These are phyloP conservation scores for Fonsecaea pedrosoi DNA, from an alignment of 2,329 filamentous ascomycete species.

Conservation along the genomic window DNA sequence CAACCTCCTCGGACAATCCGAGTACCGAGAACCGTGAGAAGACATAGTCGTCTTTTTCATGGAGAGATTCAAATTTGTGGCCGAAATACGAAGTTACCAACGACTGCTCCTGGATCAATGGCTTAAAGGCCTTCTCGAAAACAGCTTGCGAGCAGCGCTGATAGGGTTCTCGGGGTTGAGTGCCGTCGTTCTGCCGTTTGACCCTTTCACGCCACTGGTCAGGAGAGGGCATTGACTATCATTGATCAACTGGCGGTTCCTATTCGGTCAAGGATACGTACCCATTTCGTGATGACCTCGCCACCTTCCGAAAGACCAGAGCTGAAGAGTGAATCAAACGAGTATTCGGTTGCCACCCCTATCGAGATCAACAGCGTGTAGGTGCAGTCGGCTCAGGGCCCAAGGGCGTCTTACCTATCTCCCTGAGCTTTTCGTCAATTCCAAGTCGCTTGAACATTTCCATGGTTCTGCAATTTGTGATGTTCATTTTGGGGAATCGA, in stretches of 20 bases:
- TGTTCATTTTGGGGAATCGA: slow-evolving; percentile 48
- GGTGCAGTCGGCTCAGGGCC: neutral
- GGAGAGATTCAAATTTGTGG: slow-evolving; percentile 35
- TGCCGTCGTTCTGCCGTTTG: slow-evolving; percentile 44
- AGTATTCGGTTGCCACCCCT: slow-evolving; percentile 10
- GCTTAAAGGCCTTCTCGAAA: slow-evolving; percentile 47
- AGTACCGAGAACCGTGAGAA: neutral
- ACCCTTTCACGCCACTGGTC: slow-evolving; percentile 35
- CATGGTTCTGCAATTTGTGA: slow-evolving; percentile 47
- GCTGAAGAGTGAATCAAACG: slow-evolving; percentile 10
- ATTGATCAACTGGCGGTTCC: neutral
- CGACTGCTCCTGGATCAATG: slow-evolving; percentile 34
- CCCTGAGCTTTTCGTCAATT: neutral
- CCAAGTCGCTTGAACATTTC: slow-evolving; percentile 41
- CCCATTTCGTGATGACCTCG: slow-evolving; percentile 16
- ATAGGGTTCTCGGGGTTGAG: slow-evolving; percentile 42
- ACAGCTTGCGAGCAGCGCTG: slow-evolving; percentile 45
- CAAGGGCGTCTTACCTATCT: slow-evolving; percentile 2
- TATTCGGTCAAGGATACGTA: neutral
- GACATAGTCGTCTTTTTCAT: slow-evolving; percentile 1
- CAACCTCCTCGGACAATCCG: neutral
- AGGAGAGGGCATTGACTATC: slow-evolving; percentile 2
- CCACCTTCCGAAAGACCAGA: slow-evolving; percentile 16
- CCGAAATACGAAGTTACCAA: slow-evolving; percentile 42
- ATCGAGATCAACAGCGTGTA: neutral